Percentiles rank a stretch among this genome's conserved stretches.
Conservation (phyloP, 1,139 yeast genomes). For the Martiniozyma asiatica region DNA sequence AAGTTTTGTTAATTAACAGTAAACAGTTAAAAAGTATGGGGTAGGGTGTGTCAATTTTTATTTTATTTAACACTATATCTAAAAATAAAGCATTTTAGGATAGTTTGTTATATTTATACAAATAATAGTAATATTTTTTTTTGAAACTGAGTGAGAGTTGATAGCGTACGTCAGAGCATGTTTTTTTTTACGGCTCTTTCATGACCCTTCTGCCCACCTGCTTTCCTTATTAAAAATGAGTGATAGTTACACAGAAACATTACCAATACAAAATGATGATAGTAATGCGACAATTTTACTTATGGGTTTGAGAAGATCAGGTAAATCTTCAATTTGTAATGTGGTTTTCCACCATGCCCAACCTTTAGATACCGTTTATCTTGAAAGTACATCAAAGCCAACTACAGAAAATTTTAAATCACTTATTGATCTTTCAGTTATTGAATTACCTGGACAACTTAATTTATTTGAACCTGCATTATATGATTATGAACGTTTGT, state of each 20-base stretch:
- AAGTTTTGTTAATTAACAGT: too few species aligned
- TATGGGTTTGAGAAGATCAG: conserved; percentile 72
- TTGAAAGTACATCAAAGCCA: conserved; percentile 85
- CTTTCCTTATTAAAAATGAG: too few species aligned
- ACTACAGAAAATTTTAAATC: conserved; percentile 63
- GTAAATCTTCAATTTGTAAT: conserved; percentile 86
- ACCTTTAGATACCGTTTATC: conserved; percentile 81
- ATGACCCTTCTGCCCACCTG: too few species aligned
- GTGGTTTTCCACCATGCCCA: conserved; percentile 96
- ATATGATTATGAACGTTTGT: conserved; percentile 66
- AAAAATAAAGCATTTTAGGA: too few species aligned
- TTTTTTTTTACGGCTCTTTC: too few species aligned
- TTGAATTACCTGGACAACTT: conserved; percentile 92
- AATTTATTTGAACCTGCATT: conserved; percentile 69
- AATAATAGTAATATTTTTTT: too few species aligned
- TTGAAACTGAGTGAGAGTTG: too few species aligned
- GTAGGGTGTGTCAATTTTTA: too few species aligned
- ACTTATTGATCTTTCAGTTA: conserved; percentile 77
- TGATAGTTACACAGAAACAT: background rate
- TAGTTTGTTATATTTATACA: too few species aligned
- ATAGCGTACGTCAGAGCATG: too few species aligned
- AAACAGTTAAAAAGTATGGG: too few species aligned
- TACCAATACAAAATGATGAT: conserved; percentile 20
- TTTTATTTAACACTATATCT: too few species aligned
- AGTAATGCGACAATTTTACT: conserved; percentile 62